Percentiles rank a stretch among this genome's conserved stretches.
These are phyloP conservation scores for Penicillium cataractarum DNA, from an alignment of 495 filamentous ascomycete species.

Conservation along the genomic window DNA sequence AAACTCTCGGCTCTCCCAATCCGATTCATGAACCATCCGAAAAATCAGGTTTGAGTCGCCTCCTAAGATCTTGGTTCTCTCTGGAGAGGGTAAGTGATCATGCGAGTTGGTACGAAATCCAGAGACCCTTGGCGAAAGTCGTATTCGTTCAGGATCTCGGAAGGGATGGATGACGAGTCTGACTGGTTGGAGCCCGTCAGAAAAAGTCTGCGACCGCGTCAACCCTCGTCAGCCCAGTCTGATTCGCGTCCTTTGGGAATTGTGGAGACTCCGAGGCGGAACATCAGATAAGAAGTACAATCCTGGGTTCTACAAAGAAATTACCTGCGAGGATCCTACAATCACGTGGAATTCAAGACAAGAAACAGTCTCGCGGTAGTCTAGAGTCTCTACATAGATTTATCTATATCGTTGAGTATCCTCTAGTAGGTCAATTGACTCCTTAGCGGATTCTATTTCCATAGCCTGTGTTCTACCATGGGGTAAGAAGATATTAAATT, in stretches of 20 bases:
- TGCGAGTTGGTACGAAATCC: background rate
- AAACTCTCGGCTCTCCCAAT: slow-evolving; percentile 29
- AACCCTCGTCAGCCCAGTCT: background rate
- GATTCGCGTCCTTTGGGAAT: background rate
- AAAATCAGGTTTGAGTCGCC: slow-evolving; percentile 11
- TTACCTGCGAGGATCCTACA: too few species aligned
- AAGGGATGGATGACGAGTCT: background rate
- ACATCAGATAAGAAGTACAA: slow-evolving; percentile 2
- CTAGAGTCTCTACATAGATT: too few species aligned
- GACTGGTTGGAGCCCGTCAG: background rate
- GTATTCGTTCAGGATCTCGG: slow-evolving; percentile 1
- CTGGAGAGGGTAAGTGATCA: background rate
- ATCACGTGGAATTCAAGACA: too few species aligned
- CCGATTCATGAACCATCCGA: background rate
- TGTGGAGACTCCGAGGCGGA: background rate
- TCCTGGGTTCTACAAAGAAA: too few species aligned
- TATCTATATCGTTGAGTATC: too few species aligned
- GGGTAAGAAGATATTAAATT: background rate
- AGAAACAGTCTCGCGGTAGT: too few species aligned
- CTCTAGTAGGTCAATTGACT: too few species aligned
- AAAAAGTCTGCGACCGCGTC: slow-evolving; percentile 2
- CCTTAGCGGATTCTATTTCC: too few species aligned
- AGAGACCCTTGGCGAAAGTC: background rate
- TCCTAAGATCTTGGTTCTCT: background rate
- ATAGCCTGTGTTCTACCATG: too few species aligned